A percentile compares a stretch with the other conserved stretches of the same genome.
Evolutionary conservation across 2,329 filamentous ascomycete genomes (phyloP).

Genomic region (Ambrosiella xylebori): DNA sequence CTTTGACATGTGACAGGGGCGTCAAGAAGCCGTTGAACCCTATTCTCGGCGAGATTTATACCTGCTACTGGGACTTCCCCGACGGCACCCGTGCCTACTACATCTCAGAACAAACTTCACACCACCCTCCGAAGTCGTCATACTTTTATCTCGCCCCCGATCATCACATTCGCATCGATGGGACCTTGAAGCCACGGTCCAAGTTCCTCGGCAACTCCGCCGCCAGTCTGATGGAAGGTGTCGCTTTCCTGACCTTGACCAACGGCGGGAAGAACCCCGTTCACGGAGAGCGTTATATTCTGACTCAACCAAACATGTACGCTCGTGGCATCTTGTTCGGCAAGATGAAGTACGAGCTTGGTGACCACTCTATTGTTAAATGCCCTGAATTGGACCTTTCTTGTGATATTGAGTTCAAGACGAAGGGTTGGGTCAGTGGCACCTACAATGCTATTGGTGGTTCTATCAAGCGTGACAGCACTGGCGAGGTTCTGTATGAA

Average conservation of each 20-base stretch:
- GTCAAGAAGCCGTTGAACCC: constrained; percentile 98
- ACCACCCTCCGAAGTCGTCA: constrained; percentile 95
- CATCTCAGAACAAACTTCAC: constrained; percentile 91
- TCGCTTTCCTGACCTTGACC: constrained; percentile 66
- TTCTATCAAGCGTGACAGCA: constrained; percentile 71
- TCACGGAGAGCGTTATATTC: constrained; percentile 70
- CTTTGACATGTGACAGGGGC: constrained; percentile 37
- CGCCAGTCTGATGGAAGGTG: constrained; percentile 95
- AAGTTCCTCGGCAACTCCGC: constrained; percentile 95
- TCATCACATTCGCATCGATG: constrained; percentile 86
- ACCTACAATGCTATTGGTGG: constrained; percentile 95
- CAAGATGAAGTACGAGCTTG: constrained; percentile 98
- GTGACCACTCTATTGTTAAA: constrained; percentile 82
- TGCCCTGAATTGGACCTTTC: constrained; percentile 76
- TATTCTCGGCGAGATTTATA: constrained; percentile 85
- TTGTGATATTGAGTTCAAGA: constrained; percentile 95
- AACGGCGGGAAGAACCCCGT: constrained; percentile 53
- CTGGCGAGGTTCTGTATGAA: constrained; percentile 77
- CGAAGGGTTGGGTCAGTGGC: constrained; percentile 90
- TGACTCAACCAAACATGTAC: constrained; percentile 99
- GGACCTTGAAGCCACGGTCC: constrained; percentile 83
- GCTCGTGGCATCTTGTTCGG: constrained; percentile 91
- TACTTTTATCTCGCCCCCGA: constrained; percentile 98
- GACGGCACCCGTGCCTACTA: constrained; percentile 82
- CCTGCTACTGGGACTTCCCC: constrained; percentile 86